phyloP scores from a whole-genome alignment of 129 eudicot genomes.

The Helianthus annuus region DNA sequence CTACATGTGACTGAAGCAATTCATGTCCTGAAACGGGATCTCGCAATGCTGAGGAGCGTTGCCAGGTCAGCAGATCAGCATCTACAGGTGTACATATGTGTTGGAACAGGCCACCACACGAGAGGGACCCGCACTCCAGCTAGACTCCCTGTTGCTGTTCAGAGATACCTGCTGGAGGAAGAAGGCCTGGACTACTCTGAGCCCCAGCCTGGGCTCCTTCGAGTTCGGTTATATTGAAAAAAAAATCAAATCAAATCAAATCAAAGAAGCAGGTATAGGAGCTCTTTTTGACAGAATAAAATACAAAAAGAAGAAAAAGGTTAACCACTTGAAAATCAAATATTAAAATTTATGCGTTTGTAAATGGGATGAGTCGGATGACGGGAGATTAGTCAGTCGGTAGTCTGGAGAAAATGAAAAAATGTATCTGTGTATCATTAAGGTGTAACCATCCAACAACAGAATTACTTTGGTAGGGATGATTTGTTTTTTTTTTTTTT shows the following conservation, averaged over 20 bases:
- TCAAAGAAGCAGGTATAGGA: constrained; percentile 43
- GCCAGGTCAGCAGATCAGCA: constrained; percentile 81
- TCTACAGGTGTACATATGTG: constrained; percentile 73
- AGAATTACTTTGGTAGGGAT: constrained; percentile 37
- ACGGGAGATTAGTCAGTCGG: constrained; percentile 35
- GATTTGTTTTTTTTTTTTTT: constrained; percentile 33
- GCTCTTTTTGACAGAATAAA: constrained; percentile 57
- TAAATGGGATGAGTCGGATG: constrained; percentile 60
- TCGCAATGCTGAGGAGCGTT: constrained; percentile 58
- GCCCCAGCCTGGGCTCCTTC: constrained; percentile 89
- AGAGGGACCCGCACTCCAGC: constrained; percentile 82
- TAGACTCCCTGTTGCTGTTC: constrained; percentile 82
- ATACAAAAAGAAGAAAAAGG: constrained; percentile 12
- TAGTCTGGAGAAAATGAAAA: constrained; percentile 36
- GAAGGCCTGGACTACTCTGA: constrained; percentile 88
- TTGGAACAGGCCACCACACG: constrained; percentile 92
- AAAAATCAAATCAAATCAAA: neutral
- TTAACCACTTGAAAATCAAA: constrained; percentile 29
- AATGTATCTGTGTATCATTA: constrained; percentile 40
- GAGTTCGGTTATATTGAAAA: constrained; percentile 71
- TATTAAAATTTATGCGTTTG: constrained; percentile 46
- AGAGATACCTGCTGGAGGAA: constrained; percentile 81
- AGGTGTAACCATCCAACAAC: constrained; percentile 39
- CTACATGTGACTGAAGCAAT: constrained; percentile 84
- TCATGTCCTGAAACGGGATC: constrained; percentile 72